Percentiles rank a stretch among this genome's conserved stretches.
phyloP scores from a whole-genome alignment of 2,329 filamentous ascomycete genomes.

The Botrytis porri region DNA sequence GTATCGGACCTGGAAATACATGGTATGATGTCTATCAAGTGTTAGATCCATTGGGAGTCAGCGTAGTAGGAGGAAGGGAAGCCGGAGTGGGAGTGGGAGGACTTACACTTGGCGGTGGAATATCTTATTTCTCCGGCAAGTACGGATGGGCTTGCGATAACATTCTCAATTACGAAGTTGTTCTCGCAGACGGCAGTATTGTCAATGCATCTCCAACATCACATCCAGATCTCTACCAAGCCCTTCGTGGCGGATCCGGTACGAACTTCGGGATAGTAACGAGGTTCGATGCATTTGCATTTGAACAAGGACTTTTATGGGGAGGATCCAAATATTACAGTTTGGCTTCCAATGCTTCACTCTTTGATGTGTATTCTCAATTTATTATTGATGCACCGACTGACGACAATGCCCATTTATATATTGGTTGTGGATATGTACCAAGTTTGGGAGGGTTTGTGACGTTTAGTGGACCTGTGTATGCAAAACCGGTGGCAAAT shows the following conservation, averaged over 20 bases:
- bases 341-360: slow-evolving; percentile 8
- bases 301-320: slow-evolving; percentile 27
- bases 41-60: slow-evolving; percentile 37
- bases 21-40: slow-evolving; percentile 42
- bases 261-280: slow-evolving; percentile 38
- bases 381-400: slow-evolving; percentile 18
- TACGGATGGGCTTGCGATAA: slow-evolving; percentile 30
- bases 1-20: slow-evolving; percentile 39
- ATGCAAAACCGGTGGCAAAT: background rate
- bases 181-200: slow-evolving; percentile 36
- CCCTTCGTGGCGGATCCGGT: slow-evolving; percentile 38
- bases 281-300: slow-evolving; percentile 45
- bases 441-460: background rate
- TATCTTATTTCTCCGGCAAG: slow-evolving; percentile 28
- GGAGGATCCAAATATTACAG: slow-evolving; percentile 25
- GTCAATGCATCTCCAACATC: slow-evolving; percentile 30
- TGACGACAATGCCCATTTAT: background rate
- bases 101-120: slow-evolving; percentile 30
- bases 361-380: slow-evolving; percentile 23
- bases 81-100: slow-evolving; percentile 28
- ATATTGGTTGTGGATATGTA: background rate
- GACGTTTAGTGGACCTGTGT: background rate
- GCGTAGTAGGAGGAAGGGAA: slow-evolving; percentile 41
- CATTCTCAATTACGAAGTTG: slow-evolving; percentile 31
- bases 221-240: slow-evolving; percentile 38